A percentile compares a stretch with the other conserved stretches of the same genome.
Evolutionary conservation across 805 yeast species (phyloP).

Genomic region (Kazachstania bromeliacearum): DNA sequence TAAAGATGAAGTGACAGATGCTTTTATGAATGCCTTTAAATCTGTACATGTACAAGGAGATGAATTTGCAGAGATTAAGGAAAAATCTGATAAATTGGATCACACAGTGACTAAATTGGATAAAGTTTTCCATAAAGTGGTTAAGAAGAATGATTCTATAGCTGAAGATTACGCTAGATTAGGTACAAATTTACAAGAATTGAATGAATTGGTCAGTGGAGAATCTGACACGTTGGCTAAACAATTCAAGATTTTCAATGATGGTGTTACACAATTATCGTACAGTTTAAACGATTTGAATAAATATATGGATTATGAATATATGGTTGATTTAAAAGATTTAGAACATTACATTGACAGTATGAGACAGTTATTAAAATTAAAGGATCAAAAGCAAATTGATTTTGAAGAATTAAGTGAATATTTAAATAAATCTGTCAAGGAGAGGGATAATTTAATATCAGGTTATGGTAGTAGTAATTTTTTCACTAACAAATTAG

Average conservation of each 20-base stretch:
- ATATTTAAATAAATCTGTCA: conserved; percentile 60
- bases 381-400: conserved; percentile 83
- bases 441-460: conserved; percentile 49
- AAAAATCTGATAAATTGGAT: conserved; percentile 72
- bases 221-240: conserved; percentile 15
- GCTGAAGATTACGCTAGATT: conserved; percentile 66
- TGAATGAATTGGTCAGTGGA: conserved; percentile 48
- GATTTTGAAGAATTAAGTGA: conserved; percentile 83
- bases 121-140: conserved; percentile 61
- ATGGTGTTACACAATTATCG: conserved; percentile 37
- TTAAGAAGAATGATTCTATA: conserved; percentile 63
- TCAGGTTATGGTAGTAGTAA: conserved; percentile 45
- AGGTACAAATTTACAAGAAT: conserved; percentile 55
- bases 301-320: conserved; percentile 62
- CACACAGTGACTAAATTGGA: conserved; percentile 76
- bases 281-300: conserved; percentile 36
- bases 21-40: conserved; percentile 88
- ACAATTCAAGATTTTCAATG: conserved; percentile 38
- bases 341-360: conserved; percentile 70
- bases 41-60: conserved; percentile 57
- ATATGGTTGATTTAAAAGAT: conserved; percentile 74
- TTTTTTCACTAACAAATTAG: conserved; percentile 47
- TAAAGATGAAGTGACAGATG: conserved; percentile 75
- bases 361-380: conserved; percentile 58
- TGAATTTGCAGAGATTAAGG: conserved; percentile 76